Evolutionary conservation across 2,329 filamentous ascomycete species (phyloP).

Genomic region (Ramichloridium luteum): DNA sequence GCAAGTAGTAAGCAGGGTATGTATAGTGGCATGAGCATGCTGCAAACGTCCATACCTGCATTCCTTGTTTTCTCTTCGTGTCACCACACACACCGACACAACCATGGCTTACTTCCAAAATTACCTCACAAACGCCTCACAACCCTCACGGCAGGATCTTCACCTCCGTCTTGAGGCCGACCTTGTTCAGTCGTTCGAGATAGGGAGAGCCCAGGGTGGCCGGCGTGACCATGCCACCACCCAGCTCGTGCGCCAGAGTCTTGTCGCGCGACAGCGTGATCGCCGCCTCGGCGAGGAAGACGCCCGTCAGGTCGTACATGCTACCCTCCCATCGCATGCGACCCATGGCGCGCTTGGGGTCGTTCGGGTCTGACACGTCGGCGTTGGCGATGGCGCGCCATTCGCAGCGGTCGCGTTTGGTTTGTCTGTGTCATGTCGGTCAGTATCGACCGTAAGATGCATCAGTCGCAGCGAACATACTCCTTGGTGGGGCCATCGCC

Average conservation of each 20-base stretch:
- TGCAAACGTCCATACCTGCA: no score
- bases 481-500: slow-evolving; percentile 39
- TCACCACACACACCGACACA: no score
- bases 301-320: slow-evolving; percentile 55
- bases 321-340: slow-evolving; percentile 47
- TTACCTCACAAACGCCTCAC: background rate
- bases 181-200: slow-evolving; percentile 49
- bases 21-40: no score
- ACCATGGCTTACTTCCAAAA: no score
- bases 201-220: slow-evolving; percentile 57
- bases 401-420: slow-evolving; percentile 48
- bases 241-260: slow-evolving; percentile 39
- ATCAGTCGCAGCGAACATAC: slow-evolving; percentile 18
- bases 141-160: slow-evolving; percentile 20
- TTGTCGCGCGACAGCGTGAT: slow-evolving; percentile 49
- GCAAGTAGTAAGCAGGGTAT: no score
- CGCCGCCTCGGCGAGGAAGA: slow-evolving; percentile 53
- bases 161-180: slow-evolving; percentile 50
- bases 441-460: no score
- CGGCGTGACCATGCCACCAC: slow-evolving; percentile 59
- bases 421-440: slow-evolving; percentile 31
- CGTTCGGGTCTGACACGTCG: slow-evolving; percentile 36
- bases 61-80: background rate
- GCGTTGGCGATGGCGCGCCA: slow-evolving; percentile 54
- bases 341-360: slow-evolving; percentile 42